These are phyloP conservation scores for Papiliotrema laurentii DNA, from an alignment of 1,284 basidiomycete genomes.

Conservation along the genomic window DNA sequence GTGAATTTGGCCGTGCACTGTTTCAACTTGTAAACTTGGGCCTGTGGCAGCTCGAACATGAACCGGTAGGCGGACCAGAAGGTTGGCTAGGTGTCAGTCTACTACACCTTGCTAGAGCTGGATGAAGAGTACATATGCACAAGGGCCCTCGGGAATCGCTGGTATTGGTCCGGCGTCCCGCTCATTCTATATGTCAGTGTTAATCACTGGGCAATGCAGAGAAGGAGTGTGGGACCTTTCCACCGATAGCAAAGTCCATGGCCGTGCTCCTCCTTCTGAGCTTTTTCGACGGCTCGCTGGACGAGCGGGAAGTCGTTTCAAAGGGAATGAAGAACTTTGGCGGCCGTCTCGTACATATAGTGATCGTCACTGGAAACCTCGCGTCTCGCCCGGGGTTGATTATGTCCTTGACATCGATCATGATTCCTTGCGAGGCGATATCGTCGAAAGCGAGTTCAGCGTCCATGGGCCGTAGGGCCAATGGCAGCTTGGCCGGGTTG, in stretches of 20 bases:
- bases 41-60: conserved; percentile 21
- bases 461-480: conserved; percentile 31
- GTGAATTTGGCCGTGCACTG: conserved; percentile 20
- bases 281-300: not conserved
- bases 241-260: conserved; percentile 33
- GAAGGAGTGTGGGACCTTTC: no score
- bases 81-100: conserved; percentile 23
- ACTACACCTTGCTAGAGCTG: not conserved
- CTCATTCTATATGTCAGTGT: conserved; percentile 24
- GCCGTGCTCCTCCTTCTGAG: conserved; percentile 34
- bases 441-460: conserved; percentile 40
- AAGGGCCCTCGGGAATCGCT: conserved; percentile 32
- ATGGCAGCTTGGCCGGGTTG: conserved; percentile 12
- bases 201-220: not conserved
- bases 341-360: conserved; percentile 32
- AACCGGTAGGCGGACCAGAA: conserved; percentile 42
- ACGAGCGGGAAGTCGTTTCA: conserved; percentile 11
- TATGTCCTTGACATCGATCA: conserved; percentile 15
- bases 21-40: conserved; percentile 12
- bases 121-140: conserved; percentile 24
- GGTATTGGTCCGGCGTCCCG: conserved; percentile 27
- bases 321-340: conserved; percentile 35
- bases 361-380: conserved; percentile 24
- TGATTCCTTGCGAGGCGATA: conserved; percentile 34
- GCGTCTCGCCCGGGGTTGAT: not conserved